phyloP scores from a whole-genome alignment of 2,329 filamentous ascomycete species.

The Arthrobotrys iridis region DNA sequence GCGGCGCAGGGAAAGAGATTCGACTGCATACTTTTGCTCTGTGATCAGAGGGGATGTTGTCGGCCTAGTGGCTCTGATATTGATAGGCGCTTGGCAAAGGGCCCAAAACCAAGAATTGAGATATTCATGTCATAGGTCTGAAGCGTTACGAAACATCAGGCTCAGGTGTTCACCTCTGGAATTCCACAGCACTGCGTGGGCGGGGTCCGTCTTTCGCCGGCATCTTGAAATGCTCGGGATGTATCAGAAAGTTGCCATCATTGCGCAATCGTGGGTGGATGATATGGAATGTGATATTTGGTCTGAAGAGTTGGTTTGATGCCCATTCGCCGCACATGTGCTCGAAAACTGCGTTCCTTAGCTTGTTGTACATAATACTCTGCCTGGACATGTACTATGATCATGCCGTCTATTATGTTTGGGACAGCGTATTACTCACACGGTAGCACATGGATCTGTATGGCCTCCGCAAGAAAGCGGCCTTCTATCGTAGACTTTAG shows the following conservation, averaged over 20 bases:
- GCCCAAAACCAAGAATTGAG: neutral
- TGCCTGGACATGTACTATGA: neutral
- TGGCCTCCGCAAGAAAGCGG: neutral
- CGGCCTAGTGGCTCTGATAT: slow-evolving; percentile 36
- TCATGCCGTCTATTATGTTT: neutral
- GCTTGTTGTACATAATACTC: neutral
- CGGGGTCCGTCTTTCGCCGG: neutral
- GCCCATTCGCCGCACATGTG: slow-evolving; percentile 1
- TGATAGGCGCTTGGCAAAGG: slow-evolving; percentile 28
- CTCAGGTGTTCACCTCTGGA: slow-evolving; percentile 21
- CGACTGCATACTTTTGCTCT: slow-evolving; percentile 21
- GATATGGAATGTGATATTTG: slow-evolving; percentile 32
- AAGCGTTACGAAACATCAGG: slow-evolving; percentile 7
- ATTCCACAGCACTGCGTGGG: slow-evolving; percentile 16
- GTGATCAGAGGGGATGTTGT: slow-evolving; percentile 25
- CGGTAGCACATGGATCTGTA: neutral
- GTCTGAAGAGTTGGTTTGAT: neutral
- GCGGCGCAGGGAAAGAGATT: slow-evolving; percentile 15
- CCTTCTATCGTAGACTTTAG: neutral
- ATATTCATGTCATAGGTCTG: neutral
- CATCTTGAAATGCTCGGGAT: neutral
- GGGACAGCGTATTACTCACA: neutral
- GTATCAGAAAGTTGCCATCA: slow-evolving; percentile 40
- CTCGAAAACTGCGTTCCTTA: neutral
- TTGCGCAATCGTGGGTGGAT: slow-evolving; percentile 37